phyloP scores from a whole-genome alignment of 768 basidiomycete genomes.

The Rhodotorula sphaerocarpa region DNA sequence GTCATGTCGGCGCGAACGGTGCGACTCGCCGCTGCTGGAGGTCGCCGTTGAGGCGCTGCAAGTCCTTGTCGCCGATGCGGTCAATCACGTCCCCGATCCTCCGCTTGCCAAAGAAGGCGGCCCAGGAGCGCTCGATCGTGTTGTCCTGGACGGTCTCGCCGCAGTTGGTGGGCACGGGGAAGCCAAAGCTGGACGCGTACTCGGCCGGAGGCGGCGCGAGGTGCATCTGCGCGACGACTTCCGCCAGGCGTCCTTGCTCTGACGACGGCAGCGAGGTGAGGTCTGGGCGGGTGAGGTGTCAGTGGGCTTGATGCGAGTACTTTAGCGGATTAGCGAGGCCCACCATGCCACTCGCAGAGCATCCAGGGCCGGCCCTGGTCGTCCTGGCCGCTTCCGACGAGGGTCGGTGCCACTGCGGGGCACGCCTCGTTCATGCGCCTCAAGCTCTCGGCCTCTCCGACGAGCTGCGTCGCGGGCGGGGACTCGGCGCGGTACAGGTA shows the following conservation, averaged over 20 bases:
- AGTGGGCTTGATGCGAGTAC: no score
- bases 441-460: slow-evolving; percentile 5
- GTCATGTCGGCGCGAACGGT: not conserved
- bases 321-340: not conserved
- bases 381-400: slow-evolving; percentile 14
- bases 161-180: slow-evolving; percentile 7
- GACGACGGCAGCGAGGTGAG: not conserved
- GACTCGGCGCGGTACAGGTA: not conserved
- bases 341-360: slow-evolving; percentile 18
- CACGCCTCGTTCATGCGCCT: slow-evolving; percentile 4
- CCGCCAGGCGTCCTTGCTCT: slow-evolving; percentile 1
- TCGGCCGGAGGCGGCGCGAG: not conserved
- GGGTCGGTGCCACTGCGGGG: not conserved
- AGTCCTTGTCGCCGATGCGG: slow-evolving; percentile 4
- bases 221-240: slow-evolving; percentile 7
- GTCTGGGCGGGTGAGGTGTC: not conserved
- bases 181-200: not conserved
- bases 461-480: slow-evolving; percentile 4
- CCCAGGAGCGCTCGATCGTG: slow-evolving; percentile 5
- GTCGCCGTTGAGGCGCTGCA: not conserved
- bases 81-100: slow-evolving; percentile 1
- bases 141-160: slow-evolving; percentile 8
- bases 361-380: slow-evolving; percentile 2
- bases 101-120: not conserved
- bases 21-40: not conserved